Base-by-base conservation (phyloP, 768 basidiomycete genomes). In the Fomitopsis serialis region DNA sequence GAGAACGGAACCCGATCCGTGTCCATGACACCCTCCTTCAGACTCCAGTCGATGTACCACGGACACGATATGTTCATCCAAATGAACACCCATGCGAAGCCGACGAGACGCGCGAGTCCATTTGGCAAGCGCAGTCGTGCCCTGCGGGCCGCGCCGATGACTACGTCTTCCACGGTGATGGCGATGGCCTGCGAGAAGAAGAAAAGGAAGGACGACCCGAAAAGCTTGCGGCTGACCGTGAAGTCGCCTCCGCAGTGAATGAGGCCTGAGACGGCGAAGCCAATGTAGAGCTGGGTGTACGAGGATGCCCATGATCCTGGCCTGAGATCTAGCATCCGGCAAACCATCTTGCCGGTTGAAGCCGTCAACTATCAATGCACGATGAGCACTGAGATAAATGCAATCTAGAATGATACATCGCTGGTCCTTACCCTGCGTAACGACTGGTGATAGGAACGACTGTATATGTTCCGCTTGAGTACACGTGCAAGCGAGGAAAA, bases 381-480 rank as follows among this genome's bases (percentile, higher is more conserved):
- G 11, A 11, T 32, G 11, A 32, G 29, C 29, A 5, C 11, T 11
- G 43, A 24, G 21, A 32, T 35, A 52, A 15, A 19, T 19, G 9
- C 32, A 32, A 27, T 32, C 17, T 17, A 32, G 6, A 11, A 32
- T 32, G 29, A 32, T 32, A 11, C n/a, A 32, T 5, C 6, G 11
- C 5, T 37, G 22, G 12, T 11, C 50, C 71, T 52, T 52, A 75
- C 74, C 46, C 65, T 63, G 44, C 68, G 67, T 29, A 73, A 42
- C 32, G 63, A 52, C 50, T 75, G 74, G 54, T 76, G 74, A 72
- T 73, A 75, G 0, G 63, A 59, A 27, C 63, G 63, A 17, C 72
- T 71, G 47, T 10, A 25, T 45, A 17, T 21, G 5, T 23, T 17
- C 37, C 11, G 45, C 15, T 29, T 25, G 25, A 19, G 17, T 25